A percentile compares a stretch with the other conserved stretches of the same genome.
phyloP scores from a whole-genome alignment of 176 grass and related monocot species.

The Ampelocalamus luodianensis region DNA sequence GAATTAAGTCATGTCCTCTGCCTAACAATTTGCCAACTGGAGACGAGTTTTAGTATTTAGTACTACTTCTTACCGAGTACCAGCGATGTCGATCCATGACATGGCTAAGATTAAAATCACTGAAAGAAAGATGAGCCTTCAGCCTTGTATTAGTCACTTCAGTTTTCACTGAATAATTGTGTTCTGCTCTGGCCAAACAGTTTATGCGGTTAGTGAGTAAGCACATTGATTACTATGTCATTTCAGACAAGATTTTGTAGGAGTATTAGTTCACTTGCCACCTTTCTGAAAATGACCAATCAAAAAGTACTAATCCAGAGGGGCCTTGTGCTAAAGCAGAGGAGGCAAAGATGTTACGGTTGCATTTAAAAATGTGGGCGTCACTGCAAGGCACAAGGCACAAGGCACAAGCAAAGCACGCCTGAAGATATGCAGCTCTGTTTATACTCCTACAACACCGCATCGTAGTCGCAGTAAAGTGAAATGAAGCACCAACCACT shows the following conservation, averaged over 20 bases:
- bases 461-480: not conserved
- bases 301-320: not conserved
- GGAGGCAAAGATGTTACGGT: not conserved
- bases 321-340: not conserved
- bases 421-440: not conserved
- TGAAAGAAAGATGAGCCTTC: not conserved
- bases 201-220: not conserved
- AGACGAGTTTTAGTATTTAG: constrained; percentile 15
- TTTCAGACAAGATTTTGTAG: constrained; percentile 13
- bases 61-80: not conserved
- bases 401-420: not conserved
- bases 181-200: not conserved
- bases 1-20: constrained; percentile 39
- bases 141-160: not conserved
- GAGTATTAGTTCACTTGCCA: not conserved
- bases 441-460: not conserved
- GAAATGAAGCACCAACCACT: constrained; percentile 33
- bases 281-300: constrained; percentile 34
- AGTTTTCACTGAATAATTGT: not conserved
- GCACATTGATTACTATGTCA: constrained; percentile 17
- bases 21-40: constrained; percentile 41
- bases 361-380: not conserved
- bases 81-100: not conserved
- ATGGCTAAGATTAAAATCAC: not conserved
- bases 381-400: not conserved